phyloP scores from a whole-genome alignment of 768 basidiomycete genomes.

The Mycena indigotica region DNA sequence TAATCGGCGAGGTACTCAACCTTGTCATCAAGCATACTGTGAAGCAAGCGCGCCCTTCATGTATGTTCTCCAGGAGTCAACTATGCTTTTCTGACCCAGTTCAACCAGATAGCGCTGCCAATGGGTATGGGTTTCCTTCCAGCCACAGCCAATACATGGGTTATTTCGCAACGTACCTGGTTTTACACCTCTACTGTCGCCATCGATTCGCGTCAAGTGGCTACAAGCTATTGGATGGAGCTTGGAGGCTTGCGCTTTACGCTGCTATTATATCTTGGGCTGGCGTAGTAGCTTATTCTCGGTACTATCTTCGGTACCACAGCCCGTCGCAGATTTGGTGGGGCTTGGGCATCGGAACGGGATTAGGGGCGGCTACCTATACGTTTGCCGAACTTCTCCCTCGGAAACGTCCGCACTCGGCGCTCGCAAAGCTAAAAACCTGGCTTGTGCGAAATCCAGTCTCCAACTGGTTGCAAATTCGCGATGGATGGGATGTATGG shows the following conservation, averaged over 20 bases:
- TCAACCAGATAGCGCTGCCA: slow-evolving; percentile 53
- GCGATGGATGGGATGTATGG: slow-evolving; percentile 86
- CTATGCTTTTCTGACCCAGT: neutral
- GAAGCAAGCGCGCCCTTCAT: slow-evolving; percentile 67
- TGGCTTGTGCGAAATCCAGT: slow-evolving; percentile 59
- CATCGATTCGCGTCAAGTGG: slow-evolving; percentile 67
- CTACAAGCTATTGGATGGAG: slow-evolving; percentile 48
- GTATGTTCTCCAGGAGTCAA: slow-evolving; percentile 39
- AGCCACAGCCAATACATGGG: slow-evolving; percentile 92
- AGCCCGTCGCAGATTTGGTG: slow-evolving; percentile 71
- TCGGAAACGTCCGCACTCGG: slow-evolving; percentile 49
- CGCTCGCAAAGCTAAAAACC: slow-evolving; percentile 51
- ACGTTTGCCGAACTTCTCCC: slow-evolving; percentile 61
- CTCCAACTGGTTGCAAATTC: slow-evolving; percentile 65
- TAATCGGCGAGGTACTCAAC: slow-evolving; percentile 71
- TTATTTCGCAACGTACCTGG: slow-evolving; percentile 77
- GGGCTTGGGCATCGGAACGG: slow-evolving; percentile 68
- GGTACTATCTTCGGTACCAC: slow-evolving; percentile 78
- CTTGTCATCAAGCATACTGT: slow-evolving; percentile 66
- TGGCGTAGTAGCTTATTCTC: slow-evolving; percentile 72
- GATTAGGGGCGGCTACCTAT: slow-evolving; percentile 59
- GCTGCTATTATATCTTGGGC: slow-evolving; percentile 57
- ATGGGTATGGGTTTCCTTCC: slow-evolving; percentile 85
- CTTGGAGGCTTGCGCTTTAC: slow-evolving; percentile 52
- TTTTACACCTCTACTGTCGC: slow-evolving; percentile 71